Evolutionary conservation across 2,329 filamentous ascomycete species (phyloP), one percentile per base, ranked within the genome.

Genomic region (Colletotrichum tabaci): DNA sequence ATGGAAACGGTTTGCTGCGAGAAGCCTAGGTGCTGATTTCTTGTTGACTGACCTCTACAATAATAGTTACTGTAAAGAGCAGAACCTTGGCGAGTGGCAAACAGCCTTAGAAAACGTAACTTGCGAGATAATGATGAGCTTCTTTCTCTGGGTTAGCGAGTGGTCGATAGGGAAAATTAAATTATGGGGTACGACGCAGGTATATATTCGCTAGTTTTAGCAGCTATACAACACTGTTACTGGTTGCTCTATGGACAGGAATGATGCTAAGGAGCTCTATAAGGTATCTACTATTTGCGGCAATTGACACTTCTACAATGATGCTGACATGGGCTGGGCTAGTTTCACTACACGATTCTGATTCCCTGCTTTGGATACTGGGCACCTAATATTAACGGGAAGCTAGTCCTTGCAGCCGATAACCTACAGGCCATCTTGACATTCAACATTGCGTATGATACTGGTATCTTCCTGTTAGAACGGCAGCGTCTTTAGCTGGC

Each of bases 371-470:
- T 77, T 38, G 23, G 66, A n/a, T 72, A 78, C 26, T 65, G 65
- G 18, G 50, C 71, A 10, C 76, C 72, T 0, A 80, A 79, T 52
- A 74, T 74, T 16, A 26, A 77, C 57, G 62, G 74, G 18, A 78
- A 79, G 69, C 74, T 62, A 21, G 76, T 80, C 7, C 66, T 77
- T 4, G 75, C 75, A 44, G 63, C 72, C 2, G 60, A 76, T 50
- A 73, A 73, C 62, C 64, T 79, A 5, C 56, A 68, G 23, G 63
- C 74, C 10, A 74, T 81, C 18, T 66, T 78, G 3, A 76, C 57
- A 1, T 80, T 80, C 15, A 82, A 81, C 40, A 78, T 80, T 30
- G 61, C 66, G 2, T 80, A 78, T 61, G 55, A 81, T 55, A 76
- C 61, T 0, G 66, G 71, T 18, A 74, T 77, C 49, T 79, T 79